Percentiles rank a stretch among this genome's conserved stretches.
Conservation (phyloP, 2,329 filamentous ascomycete species). For the Beauveria caledonica region DNA sequence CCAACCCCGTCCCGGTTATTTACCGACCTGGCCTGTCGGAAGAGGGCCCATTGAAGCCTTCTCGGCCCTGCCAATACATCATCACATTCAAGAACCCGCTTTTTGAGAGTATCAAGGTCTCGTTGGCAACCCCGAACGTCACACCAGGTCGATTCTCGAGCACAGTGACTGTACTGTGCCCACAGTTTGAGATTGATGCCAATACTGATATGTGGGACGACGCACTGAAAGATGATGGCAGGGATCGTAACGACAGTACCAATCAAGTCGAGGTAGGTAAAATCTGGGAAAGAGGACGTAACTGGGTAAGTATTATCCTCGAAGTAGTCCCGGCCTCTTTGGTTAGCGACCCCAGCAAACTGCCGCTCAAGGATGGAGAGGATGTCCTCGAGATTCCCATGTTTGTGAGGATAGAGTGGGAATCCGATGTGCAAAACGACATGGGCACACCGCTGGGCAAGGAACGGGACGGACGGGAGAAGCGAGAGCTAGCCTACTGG, state of each 20-base stretch:
- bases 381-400: constrained; percentile 81
- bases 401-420: constrained; percentile 89
- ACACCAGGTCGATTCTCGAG: constrained; percentile 71
- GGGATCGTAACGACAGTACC: constrained; percentile 33
- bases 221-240: constrained; percentile 55
- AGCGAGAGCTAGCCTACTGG: constrained; percentile 90
- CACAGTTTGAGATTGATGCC: constrained; percentile 86
- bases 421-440: constrained; percentile 59
- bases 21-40: constrained; percentile 23
- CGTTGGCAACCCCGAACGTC: constrained; percentile 71
- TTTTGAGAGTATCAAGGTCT: constrained; percentile 83
- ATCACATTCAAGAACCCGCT: constrained; percentile 90
- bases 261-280: constrained; percentile 75
- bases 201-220: constrained; percentile 89
- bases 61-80: constrained; percentile 66
- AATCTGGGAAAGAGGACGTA: constrained; percentile 88
- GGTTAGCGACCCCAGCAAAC: constrained; percentile 33
- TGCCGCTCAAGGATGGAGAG: constrained; percentile 49
- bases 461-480: constrained; percentile 61
- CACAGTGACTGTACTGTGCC: constrained; percentile 85
- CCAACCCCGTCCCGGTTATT: constrained; percentile 26
- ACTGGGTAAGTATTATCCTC: constrained; percentile 90
- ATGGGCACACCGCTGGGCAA: constrained; percentile 45
- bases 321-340: constrained; percentile 69
- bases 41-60: constrained; percentile 40